Conservation (phyloP, 352 stramenopile species). For the Phytopythium litorale region DNA sequence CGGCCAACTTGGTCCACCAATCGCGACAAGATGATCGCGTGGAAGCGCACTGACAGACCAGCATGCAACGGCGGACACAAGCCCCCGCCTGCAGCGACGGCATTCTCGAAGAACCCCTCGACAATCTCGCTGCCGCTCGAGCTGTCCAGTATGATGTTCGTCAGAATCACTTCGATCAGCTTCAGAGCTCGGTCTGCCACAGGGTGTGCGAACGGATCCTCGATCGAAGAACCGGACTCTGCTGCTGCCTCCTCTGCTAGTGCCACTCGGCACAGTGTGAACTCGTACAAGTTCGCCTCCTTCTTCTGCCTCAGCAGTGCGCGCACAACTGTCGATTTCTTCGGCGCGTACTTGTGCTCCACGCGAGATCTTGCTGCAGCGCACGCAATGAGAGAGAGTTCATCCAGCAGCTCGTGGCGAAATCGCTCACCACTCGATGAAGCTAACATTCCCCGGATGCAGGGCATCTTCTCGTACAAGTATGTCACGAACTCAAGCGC, state of each 20-base stretch:
- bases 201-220: slow-evolving; percentile 57
- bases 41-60: slow-evolving; percentile 46
- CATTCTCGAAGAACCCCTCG: slow-evolving; percentile 43
- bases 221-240: slow-evolving; percentile 18
- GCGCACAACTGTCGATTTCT: slow-evolving; percentile 28
- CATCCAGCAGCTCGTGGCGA: slow-evolving; percentile 52
- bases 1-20: slow-evolving; percentile 50
- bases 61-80: slow-evolving; percentile 40
- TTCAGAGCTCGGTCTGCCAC: slow-evolving; percentile 31
- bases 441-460: slow-evolving; percentile 17
- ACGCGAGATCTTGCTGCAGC: slow-evolving; percentile 39
- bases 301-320: slow-evolving; percentile 42
- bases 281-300: slow-evolving; percentile 31
- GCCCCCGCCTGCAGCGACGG: slow-evolving; percentile 18
- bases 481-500: slow-evolving; percentile 61
- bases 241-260: slow-evolving; percentile 42
- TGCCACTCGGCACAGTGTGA: slow-evolving; percentile 24
- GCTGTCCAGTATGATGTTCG: slow-evolving; percentile 45
- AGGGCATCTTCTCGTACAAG: slow-evolving; percentile 43
- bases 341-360: slow-evolving; percentile 31
- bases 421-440: slow-evolving; percentile 36
- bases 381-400: slow-evolving; percentile 46
- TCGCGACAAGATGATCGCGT: slow-evolving; percentile 44
- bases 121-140: slow-evolving; percentile 47
- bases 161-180: slow-evolving; percentile 46